A percentile compares a stretch with the other conserved stretches of the same genome.
phyloP scores from a whole-genome alignment of 257 asterid species.

The Ballota nigra region DNA sequence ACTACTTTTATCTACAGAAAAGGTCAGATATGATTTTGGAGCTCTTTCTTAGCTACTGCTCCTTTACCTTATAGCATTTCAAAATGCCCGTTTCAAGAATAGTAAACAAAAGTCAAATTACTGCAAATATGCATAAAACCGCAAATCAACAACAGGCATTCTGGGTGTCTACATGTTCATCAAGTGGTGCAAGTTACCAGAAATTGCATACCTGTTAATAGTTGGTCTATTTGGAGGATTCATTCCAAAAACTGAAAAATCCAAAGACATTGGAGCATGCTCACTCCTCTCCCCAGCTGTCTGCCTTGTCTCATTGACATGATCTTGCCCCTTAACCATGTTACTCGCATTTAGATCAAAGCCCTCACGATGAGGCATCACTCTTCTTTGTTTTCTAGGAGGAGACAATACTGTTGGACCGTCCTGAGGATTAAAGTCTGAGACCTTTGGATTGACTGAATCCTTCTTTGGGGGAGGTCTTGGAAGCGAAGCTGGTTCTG shows the following conservation, averaged over 20 bases:
- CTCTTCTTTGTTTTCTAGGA: conserved; percentile 93
- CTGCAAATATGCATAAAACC: neutral
- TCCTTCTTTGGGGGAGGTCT: conserved; percentile 89
- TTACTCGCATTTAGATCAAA: conserved; percentile 52
- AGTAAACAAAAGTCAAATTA: neutral
- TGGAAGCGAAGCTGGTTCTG: conserved; percentile 89
- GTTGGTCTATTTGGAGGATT: conserved; percentile 90
- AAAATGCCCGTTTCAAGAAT: neutral
- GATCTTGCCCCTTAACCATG: conserved; percentile 49
- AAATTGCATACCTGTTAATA: conserved; percentile 66
- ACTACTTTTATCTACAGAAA: neutral
- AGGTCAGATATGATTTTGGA: neutral
- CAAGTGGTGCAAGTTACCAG: conserved; percentile 12
- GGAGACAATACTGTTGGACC: conserved; percentile 94
- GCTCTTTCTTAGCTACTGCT: conserved; percentile 4
- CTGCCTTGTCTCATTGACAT: conserved; percentile 57
- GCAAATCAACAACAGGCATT: conserved; percentile 12
- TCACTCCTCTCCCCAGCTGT: conserved; percentile 69
- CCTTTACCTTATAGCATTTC: neutral
- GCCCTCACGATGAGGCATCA: conserved; percentile 86
- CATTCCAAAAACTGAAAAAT: conserved; percentile 78
- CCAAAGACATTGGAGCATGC: conserved; percentile 84
- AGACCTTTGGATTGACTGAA: conserved; percentile 44
- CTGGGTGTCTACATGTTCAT: conserved; percentile 11
- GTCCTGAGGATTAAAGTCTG: conserved; percentile 57